Base-by-base conservation (phyloP, 2,329 filamentous ascomycete genomes). In the Epicoccum sorghinum region DNA sequence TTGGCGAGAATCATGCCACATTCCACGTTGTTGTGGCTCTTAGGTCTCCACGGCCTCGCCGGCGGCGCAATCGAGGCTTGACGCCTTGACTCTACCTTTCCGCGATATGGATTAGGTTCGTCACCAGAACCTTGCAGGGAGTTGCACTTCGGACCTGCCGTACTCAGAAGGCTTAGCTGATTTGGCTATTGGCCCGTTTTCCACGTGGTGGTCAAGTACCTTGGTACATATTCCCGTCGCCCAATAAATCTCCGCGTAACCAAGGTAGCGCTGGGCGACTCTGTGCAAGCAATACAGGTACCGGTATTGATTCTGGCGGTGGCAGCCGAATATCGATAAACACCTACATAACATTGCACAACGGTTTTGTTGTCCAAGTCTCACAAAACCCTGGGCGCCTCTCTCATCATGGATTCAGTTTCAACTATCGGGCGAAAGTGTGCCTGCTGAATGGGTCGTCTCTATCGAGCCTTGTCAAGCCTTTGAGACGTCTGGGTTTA, bases 51-150 rank as follows among this genome's bases (percentile, higher is more conserved):
- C 45, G 51, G 35, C 40, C n/a, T 40, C 39, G 39, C 24, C 45
- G 43, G 23, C 39, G 40, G 39, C 40, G 24, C 12, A 23, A 29
- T 29, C 9, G 27, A 29, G n/a, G 9, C 24, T 22, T 38, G 38
- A 44, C 6, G 27, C 27, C 45, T 54, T 36, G 36, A 47, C 39
- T 47, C 23, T 35, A 35, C 39, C 45, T 29, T 40, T 36, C 27
- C 35, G 33, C 33, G 22, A 35, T 24, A 24, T 18, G 32, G 25
- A 14, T 32, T 36, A 39, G 23, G 27, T 35, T 25, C 7, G 4
- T 18, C 8, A 35, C 29, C 27, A 29, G 22, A 48, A 48, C 45
- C 30, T 48, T 48, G n/a, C 45, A 40, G 18, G 18, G 18, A 18
- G 44, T 29, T 45, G 44, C 43, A 40, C 18, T 40, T 48, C 35